Evolutionary conservation across 2,329 filamentous ascomycete genomes (phyloP).

Genomic region (Colletotrichum sojae): DNA sequence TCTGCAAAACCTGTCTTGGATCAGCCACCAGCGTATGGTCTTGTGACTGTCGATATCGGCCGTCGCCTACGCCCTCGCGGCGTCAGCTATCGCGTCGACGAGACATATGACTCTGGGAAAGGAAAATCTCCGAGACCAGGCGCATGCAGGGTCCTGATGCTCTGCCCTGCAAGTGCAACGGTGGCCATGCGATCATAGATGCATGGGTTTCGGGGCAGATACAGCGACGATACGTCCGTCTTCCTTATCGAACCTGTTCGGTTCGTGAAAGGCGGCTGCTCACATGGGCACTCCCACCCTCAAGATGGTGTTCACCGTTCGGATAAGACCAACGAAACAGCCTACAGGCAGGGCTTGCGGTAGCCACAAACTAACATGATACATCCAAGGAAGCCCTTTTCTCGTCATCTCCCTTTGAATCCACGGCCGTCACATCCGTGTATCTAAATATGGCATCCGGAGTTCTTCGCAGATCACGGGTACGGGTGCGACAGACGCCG

Average conservation of each 20-base stretch:
- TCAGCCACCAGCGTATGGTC: background rate
- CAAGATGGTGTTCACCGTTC: too few relatives aligned
- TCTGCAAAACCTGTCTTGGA: background rate
- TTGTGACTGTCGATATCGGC: slow-evolving; percentile 9
- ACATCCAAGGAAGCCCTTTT: too few relatives aligned
- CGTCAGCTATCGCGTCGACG: background rate
- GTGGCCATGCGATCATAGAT: background rate
- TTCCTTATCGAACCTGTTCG: too few relatives aligned
- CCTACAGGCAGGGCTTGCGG: too few relatives aligned
- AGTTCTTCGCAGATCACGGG: background rate
- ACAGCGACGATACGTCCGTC: too few relatives aligned
- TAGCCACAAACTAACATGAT: too few relatives aligned
- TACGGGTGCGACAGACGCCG: background rate
- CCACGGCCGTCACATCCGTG: background rate
- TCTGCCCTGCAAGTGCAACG: background rate
- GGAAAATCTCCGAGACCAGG: slow-evolving; percentile 27
- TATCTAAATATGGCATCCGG: background rate
- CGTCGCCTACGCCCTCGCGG: background rate
- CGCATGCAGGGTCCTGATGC: slow-evolving; percentile 19
- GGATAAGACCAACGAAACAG: too few relatives aligned
- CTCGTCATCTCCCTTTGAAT: too few relatives aligned
- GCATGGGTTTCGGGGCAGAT: too few relatives aligned
- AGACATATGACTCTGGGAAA: slow-evolving; percentile 18
- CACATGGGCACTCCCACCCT: too few relatives aligned
- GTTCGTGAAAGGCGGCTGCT: too few relatives aligned